Evolutionary conservation across 2,329 filamentous ascomycete species (phyloP).

Genomic region (Trichophyton schoenleinii): DNA sequence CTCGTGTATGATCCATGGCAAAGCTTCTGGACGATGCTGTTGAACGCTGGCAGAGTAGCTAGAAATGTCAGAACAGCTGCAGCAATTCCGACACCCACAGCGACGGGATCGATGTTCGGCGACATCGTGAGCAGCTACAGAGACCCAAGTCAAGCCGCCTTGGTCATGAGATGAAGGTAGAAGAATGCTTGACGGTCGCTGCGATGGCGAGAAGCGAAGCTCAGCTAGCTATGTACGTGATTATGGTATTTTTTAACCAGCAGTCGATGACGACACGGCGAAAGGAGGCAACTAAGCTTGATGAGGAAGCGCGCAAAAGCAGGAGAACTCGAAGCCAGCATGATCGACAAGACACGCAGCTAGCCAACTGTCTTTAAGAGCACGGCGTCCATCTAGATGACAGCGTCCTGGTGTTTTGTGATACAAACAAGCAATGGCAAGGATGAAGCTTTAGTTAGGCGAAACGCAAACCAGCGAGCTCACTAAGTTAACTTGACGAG

Average conservation of each 20-base stretch:
- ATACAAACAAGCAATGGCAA: neutral
- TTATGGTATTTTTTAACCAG: no score
- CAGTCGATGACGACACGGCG: neutral
- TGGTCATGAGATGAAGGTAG: neutral
- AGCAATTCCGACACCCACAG: neutral
- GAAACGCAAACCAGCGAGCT: no score
- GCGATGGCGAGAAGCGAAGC: no score
- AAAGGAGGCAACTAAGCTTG: neutral
- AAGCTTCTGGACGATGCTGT: slow-evolving; percentile 1
- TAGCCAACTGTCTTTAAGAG: neutral
- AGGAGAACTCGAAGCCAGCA: no score
- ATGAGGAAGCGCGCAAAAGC: no score
- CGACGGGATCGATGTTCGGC: neutral
- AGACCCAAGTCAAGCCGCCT: neutral
- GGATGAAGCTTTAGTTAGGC: neutral
- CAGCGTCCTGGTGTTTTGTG: neutral
- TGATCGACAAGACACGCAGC: neutral
- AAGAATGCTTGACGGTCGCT: no score
- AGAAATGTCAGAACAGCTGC: neutral
- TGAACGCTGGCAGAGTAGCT: neutral
- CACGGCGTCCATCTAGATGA: neutral
- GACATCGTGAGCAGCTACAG: neutral
- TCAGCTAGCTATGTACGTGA: no score
- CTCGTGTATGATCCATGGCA: neutral
- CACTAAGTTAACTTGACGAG: no score